Conservation (phyloP, 768 basidiomycete genomes). For the Suillus fuscotomentosus region DNA sequence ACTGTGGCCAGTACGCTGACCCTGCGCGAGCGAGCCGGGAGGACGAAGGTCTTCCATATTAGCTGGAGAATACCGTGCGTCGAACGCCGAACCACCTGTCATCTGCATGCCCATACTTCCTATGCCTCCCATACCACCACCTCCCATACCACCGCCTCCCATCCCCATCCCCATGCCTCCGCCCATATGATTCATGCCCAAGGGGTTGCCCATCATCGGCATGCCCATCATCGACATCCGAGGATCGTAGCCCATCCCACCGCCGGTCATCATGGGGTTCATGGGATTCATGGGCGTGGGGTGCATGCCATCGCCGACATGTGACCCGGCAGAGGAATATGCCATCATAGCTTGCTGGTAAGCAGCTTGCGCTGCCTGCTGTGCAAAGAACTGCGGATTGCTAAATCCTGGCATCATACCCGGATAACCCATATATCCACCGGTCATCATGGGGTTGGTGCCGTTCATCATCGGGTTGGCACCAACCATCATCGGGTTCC, state of each 20-base stretch:
- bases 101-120: constrained; percentile 49
- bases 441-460: constrained; percentile 52
- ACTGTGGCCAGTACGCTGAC: constrained; percentile 26
- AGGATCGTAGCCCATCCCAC: constrained; percentile 61
- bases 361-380: constrained; percentile 77
- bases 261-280: constrained; percentile 59
- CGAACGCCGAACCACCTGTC: constrained; percentile 63
- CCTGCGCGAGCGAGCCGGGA: constrained; percentile 25
- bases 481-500: constrained; percentile 48
- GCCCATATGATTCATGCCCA: constrained; percentile 43
- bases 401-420: constrained; percentile 40
- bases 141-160: constrained; percentile 28
- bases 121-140: constrained; percentile 32
- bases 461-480: constrained; percentile 47
- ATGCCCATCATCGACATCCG: constrained; percentile 83
- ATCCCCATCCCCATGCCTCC: constrained; percentile 42
- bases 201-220: constrained; percentile 57
- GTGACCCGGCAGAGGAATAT: constrained; percentile 65
- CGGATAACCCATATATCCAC: constrained; percentile 44
- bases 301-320: constrained; percentile 56
- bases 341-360: constrained; percentile 91
- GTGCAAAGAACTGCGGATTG: constrained; percentile 82
- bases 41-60: constrained; percentile 29
- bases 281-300: constrained; percentile 46
- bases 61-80: constrained; percentile 50